Evolutionary conservation across 495 filamentous ascomycete species (phyloP).

Genomic region (Penicillium malachiteum): DNA sequence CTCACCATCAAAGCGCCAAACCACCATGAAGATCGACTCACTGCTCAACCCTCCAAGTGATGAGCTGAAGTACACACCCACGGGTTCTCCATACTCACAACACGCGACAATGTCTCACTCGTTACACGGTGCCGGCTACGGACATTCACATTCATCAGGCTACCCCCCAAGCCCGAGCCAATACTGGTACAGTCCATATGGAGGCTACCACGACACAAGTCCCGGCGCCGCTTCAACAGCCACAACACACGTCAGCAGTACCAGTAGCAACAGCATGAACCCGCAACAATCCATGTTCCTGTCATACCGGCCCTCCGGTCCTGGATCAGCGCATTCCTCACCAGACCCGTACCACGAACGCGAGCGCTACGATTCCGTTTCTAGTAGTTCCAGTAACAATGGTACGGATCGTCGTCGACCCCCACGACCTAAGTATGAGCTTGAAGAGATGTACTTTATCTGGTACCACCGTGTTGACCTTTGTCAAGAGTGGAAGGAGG

Average conservation of each 20-base stretch:
- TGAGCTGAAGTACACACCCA: constrained; percentile 12
- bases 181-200: constrained; percentile 31
- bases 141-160: constrained; percentile 24
- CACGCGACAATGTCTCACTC: constrained; percentile 17
- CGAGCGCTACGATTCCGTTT: constrained; percentile 44
- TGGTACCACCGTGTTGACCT: constrained; percentile 57
- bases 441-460: constrained; percentile 56
- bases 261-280: constrained; percentile 10
- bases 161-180: constrained; percentile 32
- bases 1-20: constrained; percentile 21
- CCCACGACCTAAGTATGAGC: constrained; percentile 49
- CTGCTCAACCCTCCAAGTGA: constrained; percentile 35
- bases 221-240: constrained; percentile 21
- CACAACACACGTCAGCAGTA: constrained; percentile 19
- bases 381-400: constrained; percentile 42
- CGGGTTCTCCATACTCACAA: constrained; percentile 26
- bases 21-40: constrained; percentile 43
- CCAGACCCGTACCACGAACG: constrained; percentile 38
- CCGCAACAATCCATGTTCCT: constrained; percentile 26
- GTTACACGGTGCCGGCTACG: constrained; percentile 15
- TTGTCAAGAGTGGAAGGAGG: constrained; percentile 51
- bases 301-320: constrained; percentile 16
- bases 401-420: constrained; percentile 42
- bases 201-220: constrained; percentile 23
- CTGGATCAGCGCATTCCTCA: constrained; percentile 32